Conservation (phyloP, 75 land plant genomes). For the Picea glauca region DNA sequence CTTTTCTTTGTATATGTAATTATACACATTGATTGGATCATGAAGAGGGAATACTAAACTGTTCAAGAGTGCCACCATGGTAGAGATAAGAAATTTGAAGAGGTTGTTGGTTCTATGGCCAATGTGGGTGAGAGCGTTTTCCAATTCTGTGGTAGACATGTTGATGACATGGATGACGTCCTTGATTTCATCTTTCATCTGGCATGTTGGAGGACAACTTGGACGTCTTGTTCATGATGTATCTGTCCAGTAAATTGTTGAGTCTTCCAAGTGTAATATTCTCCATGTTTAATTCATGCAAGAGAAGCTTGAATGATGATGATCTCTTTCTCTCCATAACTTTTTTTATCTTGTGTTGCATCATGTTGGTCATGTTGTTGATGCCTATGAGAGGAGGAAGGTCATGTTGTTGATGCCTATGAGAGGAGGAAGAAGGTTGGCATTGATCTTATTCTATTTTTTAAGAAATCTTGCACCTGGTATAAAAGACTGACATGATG, state of each 20-base stretch:
- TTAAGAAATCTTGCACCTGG: too few relatives aligned
- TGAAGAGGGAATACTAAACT: neutral
- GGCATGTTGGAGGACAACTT: neutral
- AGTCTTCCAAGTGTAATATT: neutral
- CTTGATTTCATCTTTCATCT: neutral
- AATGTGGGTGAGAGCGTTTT: neutral
- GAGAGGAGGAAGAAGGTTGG: neutral
- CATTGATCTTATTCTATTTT: too few relatives aligned
- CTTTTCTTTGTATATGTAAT: too few relatives aligned
- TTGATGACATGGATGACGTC: neutral
- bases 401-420: neutral
- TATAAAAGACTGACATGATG: too few relatives aligned
- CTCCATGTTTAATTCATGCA: too few relatives aligned
- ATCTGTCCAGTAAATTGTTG: neutral
- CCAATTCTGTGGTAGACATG: neutral
- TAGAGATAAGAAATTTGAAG: neutral
- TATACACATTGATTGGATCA: too few relatives aligned
- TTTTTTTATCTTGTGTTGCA: too few relatives aligned
- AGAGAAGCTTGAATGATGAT: too few relatives aligned
- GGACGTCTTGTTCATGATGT: too few relatives aligned
- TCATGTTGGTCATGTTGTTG: too few relatives aligned
- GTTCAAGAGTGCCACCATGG: neutral
- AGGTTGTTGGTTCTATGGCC: neutral
- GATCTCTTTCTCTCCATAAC: too few relatives aligned
- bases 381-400: too few relatives aligned